phyloP scores from a whole-genome alignment of 2,329 filamentous ascomycete genomes.

The Emmonsiellopsis sp. region DNA sequence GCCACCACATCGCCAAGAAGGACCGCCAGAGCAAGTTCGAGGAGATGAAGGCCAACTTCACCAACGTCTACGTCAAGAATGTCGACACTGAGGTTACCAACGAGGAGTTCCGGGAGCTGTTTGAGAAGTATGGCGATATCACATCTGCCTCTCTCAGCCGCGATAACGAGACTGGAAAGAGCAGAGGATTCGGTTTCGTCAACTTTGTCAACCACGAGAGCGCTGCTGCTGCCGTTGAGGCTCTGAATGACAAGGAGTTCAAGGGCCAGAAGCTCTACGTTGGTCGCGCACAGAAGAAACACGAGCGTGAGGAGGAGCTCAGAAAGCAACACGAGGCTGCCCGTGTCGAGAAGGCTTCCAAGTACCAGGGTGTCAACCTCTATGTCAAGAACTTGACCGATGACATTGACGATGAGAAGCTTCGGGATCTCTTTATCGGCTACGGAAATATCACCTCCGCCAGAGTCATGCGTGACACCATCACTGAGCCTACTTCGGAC shows the following conservation, averaged over 20 bases:
- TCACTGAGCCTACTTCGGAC: slow-evolving; percentile 38
- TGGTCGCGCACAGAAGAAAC: slow-evolving; percentile 98
- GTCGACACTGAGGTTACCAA: slow-evolving; percentile 75
- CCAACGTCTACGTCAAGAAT: slow-evolving; percentile 99
- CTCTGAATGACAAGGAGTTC: slow-evolving; percentile 86
- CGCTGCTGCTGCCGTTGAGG: slow-evolving; percentile 76
- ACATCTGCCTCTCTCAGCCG: slow-evolving; percentile 91
- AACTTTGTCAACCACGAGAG: slow-evolving; percentile 90
- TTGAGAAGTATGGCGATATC: slow-evolving; percentile 86
- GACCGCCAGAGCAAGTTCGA: slow-evolving; percentile 99
- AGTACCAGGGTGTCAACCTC: slow-evolving; percentile 98
- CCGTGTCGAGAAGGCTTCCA: slow-evolving; percentile 94
- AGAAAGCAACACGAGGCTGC: slow-evolving; percentile 98
- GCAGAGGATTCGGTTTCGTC: slow-evolving; percentile 90
- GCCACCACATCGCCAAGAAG: slow-evolving; percentile 99
- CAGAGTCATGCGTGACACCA: slow-evolving; percentile 93
- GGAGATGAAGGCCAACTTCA: slow-evolving; percentile 99
- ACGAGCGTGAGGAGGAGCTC: slow-evolving; percentile 98
- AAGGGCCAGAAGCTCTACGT: slow-evolving; percentile 94
- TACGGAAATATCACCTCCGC: slow-evolving; percentile 95
- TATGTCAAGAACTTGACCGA: slow-evolving; percentile 99
- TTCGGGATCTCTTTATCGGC: slow-evolving; percentile 82
- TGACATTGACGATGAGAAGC: slow-evolving; percentile 94
- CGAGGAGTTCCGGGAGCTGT: slow-evolving; percentile 87
- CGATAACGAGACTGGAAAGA: slow-evolving; percentile 75